These are phyloP conservation scores for Coemansia sp. DNA, from an alignment of 192 early-diverging fungal species.

Conservation along the genomic window DNA sequence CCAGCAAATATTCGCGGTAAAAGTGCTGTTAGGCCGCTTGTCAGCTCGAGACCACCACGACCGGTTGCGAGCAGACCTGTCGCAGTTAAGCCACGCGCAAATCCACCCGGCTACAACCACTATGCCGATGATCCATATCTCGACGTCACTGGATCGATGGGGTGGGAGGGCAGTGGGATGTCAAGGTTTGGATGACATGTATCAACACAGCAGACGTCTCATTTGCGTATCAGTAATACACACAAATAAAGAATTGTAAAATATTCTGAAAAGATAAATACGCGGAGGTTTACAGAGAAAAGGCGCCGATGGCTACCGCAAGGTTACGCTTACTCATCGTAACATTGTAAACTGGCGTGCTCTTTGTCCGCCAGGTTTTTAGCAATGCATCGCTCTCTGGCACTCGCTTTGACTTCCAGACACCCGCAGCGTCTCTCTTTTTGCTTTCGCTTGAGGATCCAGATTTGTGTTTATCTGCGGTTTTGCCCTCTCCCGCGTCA, in stretches of 20 bases:
- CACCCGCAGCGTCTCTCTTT: constrained; percentile 51
- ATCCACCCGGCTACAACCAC: constrained; percentile 30
- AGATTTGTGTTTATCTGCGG: constrained; percentile 9
- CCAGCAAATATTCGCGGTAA: constrained; percentile 1
- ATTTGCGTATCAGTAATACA: too few species aligned
- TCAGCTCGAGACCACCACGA: constrained; percentile 3
- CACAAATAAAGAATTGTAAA: too few species aligned
- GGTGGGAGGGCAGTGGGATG: constrained; percentile 42
- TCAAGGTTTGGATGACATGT: constrained; percentile 32
- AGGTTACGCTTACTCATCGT: constrained; percentile 86
- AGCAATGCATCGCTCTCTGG: constrained; percentile 61
- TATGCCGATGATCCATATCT: constrained; percentile 41
- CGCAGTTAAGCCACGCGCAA: neutral
- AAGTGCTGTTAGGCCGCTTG: constrained; percentile 18
- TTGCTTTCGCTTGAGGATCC: constrained; percentile 20
- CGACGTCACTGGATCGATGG: constrained; percentile 26
- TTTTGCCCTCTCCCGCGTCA: constrained; percentile 12
- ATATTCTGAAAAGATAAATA: neutral
- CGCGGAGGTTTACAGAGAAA: constrained; percentile 13
- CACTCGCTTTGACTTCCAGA: constrained; percentile 48
- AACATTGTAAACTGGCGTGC: constrained; percentile 84
- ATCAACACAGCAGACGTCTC: neutral
- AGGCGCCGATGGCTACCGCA: constrained; percentile 81
- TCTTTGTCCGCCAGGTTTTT: constrained; percentile 82
- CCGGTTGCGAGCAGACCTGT: constrained; percentile 8